Conservation (phyloP, 306 rosid genomes). For the Cotoneaster glaucophyllus region DNA sequence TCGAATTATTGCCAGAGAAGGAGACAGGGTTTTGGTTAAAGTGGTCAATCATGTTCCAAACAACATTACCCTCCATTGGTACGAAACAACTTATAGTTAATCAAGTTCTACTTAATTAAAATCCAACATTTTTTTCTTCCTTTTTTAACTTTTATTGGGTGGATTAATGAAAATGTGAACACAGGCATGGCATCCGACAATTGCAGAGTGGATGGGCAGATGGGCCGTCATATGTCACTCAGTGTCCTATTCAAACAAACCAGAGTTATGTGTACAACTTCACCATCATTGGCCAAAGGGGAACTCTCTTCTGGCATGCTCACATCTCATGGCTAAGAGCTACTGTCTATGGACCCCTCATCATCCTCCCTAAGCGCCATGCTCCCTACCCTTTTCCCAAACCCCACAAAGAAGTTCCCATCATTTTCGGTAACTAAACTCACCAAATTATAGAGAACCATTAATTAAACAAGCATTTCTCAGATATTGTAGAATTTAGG, state of each 20-base stretch:
- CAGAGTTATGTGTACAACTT: constrained; percentile 59
- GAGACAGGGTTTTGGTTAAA: constrained; percentile 55
- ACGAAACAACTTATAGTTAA: constrained; percentile 1
- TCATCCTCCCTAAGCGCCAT: constrained; percentile 44
- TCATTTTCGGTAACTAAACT: constrained; percentile 44
- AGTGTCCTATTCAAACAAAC: constrained; percentile 59
- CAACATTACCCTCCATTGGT: constrained; percentile 65
- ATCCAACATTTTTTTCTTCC: background rate
- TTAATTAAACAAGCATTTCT: background rate
- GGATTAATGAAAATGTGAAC: background rate
- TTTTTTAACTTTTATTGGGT: background rate
- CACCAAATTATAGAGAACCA: background rate
- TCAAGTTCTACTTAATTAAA: background rate
- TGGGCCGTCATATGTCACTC: constrained; percentile 69
- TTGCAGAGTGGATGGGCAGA: constrained; percentile 63
- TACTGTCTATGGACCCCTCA: constrained; percentile 58
- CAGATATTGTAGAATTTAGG: background rate
- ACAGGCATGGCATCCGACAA: constrained; percentile 67
- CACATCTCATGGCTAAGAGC: constrained; percentile 67
- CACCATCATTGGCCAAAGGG: constrained; percentile 63
- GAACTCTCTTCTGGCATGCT: constrained; percentile 68
- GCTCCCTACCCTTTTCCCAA: constrained; percentile 50
- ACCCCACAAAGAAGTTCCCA: constrained; percentile 53
- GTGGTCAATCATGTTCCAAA: constrained; percentile 67
- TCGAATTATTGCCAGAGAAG: constrained; percentile 54